Conservation (phyloP, 225 moss, liverwort and hornwort species). For the Bryoerythrophyllum caledonicum region DNA sequence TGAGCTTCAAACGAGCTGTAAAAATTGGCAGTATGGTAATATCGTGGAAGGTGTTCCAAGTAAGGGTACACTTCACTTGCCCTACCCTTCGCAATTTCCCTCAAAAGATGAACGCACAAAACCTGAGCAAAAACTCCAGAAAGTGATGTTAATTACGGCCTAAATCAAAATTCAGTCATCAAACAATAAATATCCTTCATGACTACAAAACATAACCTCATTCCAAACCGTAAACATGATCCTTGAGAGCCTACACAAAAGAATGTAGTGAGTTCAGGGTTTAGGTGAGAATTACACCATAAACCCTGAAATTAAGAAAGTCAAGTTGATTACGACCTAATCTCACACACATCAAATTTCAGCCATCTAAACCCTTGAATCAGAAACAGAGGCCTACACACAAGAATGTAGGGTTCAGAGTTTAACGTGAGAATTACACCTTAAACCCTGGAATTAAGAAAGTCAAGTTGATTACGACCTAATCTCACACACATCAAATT, state of each 20-base stretch:
- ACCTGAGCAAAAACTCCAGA: constrained; percentile 42
- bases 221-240: not conserved
- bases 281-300: not conserved
- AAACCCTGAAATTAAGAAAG: too few relatives aligned
- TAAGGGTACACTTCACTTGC: constrained; percentile 51
- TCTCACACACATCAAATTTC: too few relatives aligned
- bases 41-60: constrained; percentile 55
- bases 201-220: not conserved
- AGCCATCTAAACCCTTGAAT: too few relatives aligned
- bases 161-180: not conserved
- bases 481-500: too few relatives aligned
- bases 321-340: too few relatives aligned
- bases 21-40: constrained; percentile 62
- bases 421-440: too few relatives aligned
- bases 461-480: too few relatives aligned
- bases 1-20: constrained; percentile 60
- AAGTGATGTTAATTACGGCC: not conserved
- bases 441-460: too few relatives aligned
- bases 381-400: too few relatives aligned
- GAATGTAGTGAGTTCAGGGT: not conserved
- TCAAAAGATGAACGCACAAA: constrained; percentile 67
- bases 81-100: constrained; percentile 56
- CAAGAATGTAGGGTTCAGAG: too few relatives aligned
- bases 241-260: not conserved
- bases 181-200: not conserved